These are phyloP conservation scores for Fomitopsis serialis DNA, from an alignment of 768 basidiomycete genomes.

Conservation along the genomic window DNA sequence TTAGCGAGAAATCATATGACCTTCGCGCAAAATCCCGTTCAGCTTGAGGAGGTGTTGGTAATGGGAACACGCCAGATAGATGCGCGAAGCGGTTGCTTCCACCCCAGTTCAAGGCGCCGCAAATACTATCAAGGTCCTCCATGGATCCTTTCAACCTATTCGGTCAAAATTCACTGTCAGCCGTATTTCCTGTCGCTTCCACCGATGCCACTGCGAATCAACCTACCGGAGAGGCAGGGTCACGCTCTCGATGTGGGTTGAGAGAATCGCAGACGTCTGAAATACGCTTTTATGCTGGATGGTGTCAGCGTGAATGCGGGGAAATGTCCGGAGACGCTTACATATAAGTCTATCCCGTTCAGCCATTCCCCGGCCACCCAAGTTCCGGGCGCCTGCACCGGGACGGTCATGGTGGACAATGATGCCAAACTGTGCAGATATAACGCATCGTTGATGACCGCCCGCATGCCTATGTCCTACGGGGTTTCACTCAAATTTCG, in stretches of 20 bases:
- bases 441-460: slow-evolving; percentile 57
- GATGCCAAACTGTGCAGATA: slow-evolving; percentile 29
- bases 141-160: slow-evolving; percentile 30
- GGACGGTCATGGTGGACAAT: slow-evolving; percentile 24
- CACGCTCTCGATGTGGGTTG: slow-evolving; percentile 31
- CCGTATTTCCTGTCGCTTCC: background rate
- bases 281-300: slow-evolving; percentile 20
- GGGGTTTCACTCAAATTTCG: background rate
- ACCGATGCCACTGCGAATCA: background rate
- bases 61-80: slow-evolving; percentile 50
- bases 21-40: slow-evolving; percentile 6
- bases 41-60: slow-evolving; percentile 15
- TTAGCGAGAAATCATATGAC: slow-evolving; percentile 15
- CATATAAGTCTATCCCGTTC: slow-evolving; percentile 19
- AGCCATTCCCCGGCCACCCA: slow-evolving; percentile 22
- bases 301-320: no score
- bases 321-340: slow-evolving; percentile 8
- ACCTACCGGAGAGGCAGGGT: slow-evolving; percentile 29
- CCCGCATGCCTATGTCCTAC: slow-evolving; percentile 11
- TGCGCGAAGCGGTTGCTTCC: slow-evolving; percentile 49
- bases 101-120: slow-evolving; percentile 46
- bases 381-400: slow-evolving; percentile 24
- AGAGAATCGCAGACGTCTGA: slow-evolving; percentile 30
- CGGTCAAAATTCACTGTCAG: background rate
- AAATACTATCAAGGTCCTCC: slow-evolving; percentile 40